Conservation (phyloP, 352 stramenopile genomes). For the Pythium utonaiense region DNA sequence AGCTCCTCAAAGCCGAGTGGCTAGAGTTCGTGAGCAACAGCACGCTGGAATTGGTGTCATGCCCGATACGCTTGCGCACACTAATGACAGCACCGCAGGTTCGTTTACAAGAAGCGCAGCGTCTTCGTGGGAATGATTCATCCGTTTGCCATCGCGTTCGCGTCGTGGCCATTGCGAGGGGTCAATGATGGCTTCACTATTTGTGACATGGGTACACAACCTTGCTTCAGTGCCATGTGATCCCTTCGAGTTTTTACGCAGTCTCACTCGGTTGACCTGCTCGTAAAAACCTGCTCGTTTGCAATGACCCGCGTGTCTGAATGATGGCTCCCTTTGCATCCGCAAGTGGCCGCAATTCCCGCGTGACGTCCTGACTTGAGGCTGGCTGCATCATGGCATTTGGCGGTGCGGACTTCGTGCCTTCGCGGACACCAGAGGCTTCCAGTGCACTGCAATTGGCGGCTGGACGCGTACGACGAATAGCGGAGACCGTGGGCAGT, state of each 20-base stretch:
- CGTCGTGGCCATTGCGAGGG: too few species aligned
- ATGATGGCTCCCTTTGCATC: too few species aligned
- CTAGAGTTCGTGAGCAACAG: too few species aligned
- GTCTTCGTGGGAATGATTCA: neutral
- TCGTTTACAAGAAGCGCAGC: too few species aligned
- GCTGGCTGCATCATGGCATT: conserved; percentile 37
- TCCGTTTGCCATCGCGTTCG: too few species aligned
- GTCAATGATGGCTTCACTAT: neutral
- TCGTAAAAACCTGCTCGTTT: too few species aligned
- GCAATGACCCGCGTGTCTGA: too few species aligned
- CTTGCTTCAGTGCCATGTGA: neutral
- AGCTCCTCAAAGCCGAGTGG: too few species aligned
- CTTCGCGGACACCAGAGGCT: conserved; percentile 55
- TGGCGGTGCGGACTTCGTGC: conserved; percentile 50
- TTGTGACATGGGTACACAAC: neutral
- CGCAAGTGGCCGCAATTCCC: neutral
- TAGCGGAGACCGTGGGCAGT: neutral
- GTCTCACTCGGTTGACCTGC: neutral
- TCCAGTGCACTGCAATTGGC: conserved; percentile 32
- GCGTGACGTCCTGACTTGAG: neutral
- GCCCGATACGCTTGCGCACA: too few species aligned
- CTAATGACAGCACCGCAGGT: too few species aligned
- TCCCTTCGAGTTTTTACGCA: too few species aligned
- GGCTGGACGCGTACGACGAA: conserved; percentile 37
- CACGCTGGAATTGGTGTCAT: too few species aligned